Percentiles rank a stretch among this genome's conserved stretches.
Conservation (phyloP, 805 yeast species). For the Kuraishia cidri region DNA sequence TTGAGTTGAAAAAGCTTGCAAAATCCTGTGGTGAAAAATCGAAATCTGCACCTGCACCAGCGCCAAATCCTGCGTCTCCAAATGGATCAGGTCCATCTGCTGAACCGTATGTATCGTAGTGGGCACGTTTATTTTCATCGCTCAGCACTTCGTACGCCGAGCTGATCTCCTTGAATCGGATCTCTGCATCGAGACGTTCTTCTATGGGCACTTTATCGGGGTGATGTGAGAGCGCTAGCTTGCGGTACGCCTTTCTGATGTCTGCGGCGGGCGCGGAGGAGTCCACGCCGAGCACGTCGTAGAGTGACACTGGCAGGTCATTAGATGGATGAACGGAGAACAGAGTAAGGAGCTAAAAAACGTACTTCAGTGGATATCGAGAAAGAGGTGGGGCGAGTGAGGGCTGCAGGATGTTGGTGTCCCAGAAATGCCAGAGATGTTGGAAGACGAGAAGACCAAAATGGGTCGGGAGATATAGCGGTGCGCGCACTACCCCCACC, state of each 20-base stretch:
- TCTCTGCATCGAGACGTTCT: conserved; percentile 59
- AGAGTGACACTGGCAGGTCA: no score
- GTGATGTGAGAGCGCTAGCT: conserved; percentile 73
- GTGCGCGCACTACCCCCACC: no score
- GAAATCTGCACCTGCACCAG: conserved; percentile 25
- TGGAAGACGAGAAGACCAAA: no score
- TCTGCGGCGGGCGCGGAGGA: conserved; percentile 58
- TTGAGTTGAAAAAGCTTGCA: conserved; percentile 54
- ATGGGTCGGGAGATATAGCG: no score
- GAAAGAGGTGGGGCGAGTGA: no score
- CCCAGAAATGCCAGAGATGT: no score
- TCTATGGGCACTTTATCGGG: conserved; percentile 79
- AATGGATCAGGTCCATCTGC: conserved; percentile 19
- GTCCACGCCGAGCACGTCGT: conserved; percentile 65
- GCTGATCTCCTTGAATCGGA: conserved; percentile 71
- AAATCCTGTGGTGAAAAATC: conserved; percentile 69
- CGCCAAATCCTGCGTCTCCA: conserved; percentile 24
- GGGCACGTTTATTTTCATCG: conserved; percentile 53
- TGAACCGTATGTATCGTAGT: conserved; percentile 52
- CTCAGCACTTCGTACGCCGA: conserved; percentile 80
- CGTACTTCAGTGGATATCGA: no score
- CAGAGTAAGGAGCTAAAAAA: no score
- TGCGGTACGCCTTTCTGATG: conserved; percentile 78
- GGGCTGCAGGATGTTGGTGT: no score
- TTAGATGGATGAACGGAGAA: no score